Evolutionary conservation across 2,329 filamentous ascomycete genomes (phyloP).

Genomic region (Onygenales sp.): DNA sequence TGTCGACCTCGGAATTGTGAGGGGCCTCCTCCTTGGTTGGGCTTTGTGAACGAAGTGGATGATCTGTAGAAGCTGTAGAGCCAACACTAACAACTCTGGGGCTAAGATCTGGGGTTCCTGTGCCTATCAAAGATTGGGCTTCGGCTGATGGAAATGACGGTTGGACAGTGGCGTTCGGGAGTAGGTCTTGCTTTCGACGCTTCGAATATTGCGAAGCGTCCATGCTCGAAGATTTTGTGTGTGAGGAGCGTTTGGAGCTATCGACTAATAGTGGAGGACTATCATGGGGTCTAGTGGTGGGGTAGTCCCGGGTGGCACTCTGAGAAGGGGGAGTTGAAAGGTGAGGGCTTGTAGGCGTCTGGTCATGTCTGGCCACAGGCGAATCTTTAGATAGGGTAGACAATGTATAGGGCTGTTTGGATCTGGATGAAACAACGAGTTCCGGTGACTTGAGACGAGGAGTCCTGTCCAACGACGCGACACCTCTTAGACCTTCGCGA

Average conservation of each 20-base stretch:
- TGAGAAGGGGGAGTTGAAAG: slow-evolving; percentile 10
- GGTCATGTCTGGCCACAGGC: slow-evolving; percentile 14
- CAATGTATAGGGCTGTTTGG: slow-evolving; percentile 10
- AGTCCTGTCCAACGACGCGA: background rate
- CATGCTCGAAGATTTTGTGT: slow-evolving; percentile 12
- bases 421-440: slow-evolving; percentile 5
- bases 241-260: slow-evolving; percentile 1
- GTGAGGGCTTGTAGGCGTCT: slow-evolving; percentile 18
- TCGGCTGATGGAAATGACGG: background rate
- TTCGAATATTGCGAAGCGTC: slow-evolving; percentile 9
- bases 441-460: slow-evolving; percentile 3
- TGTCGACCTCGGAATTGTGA: slow-evolving; percentile 3
- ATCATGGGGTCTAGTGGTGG: background rate
- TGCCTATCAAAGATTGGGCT: background rate
- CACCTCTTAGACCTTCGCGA: slow-evolving; percentile 11
- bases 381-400: slow-evolving; percentile 23
- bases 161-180: slow-evolving; percentile 1
- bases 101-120: background rate
- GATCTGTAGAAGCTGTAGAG: slow-evolving; percentile 8
- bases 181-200: slow-evolving; percentile 2
- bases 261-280: background rate
- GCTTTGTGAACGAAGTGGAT: slow-evolving; percentile 4
- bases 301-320: slow-evolving; percentile 2
- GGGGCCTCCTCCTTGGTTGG: slow-evolving; percentile 8
- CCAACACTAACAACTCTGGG: slow-evolving; percentile 3